These are phyloP conservation scores for Aspergillus sp. DNA, from an alignment of 2,329 filamentous ascomycete genomes.

Conservation along the genomic window DNA sequence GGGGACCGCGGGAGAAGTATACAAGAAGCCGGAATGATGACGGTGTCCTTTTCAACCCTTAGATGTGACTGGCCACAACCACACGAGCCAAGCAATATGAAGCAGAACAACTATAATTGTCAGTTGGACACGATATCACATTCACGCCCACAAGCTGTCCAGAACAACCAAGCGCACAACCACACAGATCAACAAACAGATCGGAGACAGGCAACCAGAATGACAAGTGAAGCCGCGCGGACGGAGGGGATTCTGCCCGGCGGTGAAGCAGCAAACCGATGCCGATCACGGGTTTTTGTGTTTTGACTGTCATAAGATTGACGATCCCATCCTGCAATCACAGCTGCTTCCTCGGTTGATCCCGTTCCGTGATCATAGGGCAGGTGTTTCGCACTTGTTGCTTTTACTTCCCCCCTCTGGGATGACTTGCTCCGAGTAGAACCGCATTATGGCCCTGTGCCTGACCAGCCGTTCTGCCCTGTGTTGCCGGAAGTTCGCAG, in stretches of 20 bases:
- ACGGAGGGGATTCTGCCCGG: constrained; percentile 23
- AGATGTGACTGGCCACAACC: not conserved
- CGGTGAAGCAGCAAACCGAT: constrained; percentile 15
- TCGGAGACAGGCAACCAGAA: not conserved
- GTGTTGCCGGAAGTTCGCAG: constrained; percentile 27
- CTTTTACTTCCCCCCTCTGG: constrained; percentile 13
- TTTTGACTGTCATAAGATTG: not conserved
- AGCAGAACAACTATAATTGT: not conserved
- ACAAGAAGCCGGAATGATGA: constrained; percentile 13
- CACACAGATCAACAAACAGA: not conserved
- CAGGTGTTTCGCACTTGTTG: constrained; percentile 5
- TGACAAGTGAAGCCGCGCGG: not conserved
- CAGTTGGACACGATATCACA: not conserved
- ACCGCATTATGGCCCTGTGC: constrained; percentile 38
- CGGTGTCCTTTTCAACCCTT: constrained; percentile 19
- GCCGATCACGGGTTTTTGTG: not conserved
- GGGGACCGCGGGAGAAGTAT: not conserved
- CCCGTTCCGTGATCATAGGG: not conserved
- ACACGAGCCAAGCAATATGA: not conserved
- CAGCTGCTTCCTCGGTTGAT: not conserved
- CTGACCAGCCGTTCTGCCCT: constrained; percentile 28
- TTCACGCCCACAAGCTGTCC: not conserved
- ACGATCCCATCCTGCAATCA: constrained; percentile 10
- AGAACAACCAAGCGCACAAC: not conserved
- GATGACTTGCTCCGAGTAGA: constrained; percentile 32